Evolutionary conservation across 2,329 filamentous ascomycete genomes (phyloP).

Genomic region (Lasiodiplodia sp.): DNA sequence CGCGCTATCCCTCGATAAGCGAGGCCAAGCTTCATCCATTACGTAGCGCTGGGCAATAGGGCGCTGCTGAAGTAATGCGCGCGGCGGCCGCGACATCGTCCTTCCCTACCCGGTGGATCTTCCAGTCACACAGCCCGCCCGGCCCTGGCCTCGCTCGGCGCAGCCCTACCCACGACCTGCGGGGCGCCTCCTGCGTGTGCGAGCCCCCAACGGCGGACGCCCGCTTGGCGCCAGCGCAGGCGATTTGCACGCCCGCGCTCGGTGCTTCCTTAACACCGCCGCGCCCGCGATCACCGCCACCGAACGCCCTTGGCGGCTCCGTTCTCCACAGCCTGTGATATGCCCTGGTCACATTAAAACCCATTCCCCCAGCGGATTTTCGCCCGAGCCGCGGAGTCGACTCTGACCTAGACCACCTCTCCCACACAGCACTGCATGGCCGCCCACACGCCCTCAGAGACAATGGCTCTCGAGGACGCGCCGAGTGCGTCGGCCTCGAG

Average conservation of each 20-base stretch:
- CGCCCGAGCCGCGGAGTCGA: conserved; percentile 24
- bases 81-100: conserved; percentile 18
- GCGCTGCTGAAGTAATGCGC: conserved; percentile 22
- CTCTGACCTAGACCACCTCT: conserved; percentile 18
- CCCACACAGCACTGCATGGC: conserved; percentile 7
- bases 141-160: conserved; percentile 19
- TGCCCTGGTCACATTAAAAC: conserved; percentile 29
- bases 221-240: conserved; percentile 4
- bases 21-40: conserved; percentile 28
- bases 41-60: conserved; percentile 24
- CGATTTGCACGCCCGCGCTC: conserved; percentile 21
- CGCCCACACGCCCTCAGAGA: conserved; percentile 25
- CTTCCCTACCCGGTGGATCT: conserved; percentile 27
- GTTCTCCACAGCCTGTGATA: conserved; percentile 30
- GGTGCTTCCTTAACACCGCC: conserved; percentile 29
- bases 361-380: conserved; percentile 28
- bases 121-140: conserved; percentile 24
- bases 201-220: conserved; percentile 15
- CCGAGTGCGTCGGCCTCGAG: conserved; percentile 2
- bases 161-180: conserved; percentile 29
- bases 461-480: conserved; percentile 27
- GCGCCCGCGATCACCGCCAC: conserved; percentile 30
- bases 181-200: conserved; percentile 20
- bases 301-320: conserved; percentile 27
- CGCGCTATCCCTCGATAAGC: conserved; percentile 27